Percentiles rank a stretch among this genome's conserved stretches.
Conservation (phyloP, 306 rosid species). For the Fragaria nilgerrensis region DNA sequence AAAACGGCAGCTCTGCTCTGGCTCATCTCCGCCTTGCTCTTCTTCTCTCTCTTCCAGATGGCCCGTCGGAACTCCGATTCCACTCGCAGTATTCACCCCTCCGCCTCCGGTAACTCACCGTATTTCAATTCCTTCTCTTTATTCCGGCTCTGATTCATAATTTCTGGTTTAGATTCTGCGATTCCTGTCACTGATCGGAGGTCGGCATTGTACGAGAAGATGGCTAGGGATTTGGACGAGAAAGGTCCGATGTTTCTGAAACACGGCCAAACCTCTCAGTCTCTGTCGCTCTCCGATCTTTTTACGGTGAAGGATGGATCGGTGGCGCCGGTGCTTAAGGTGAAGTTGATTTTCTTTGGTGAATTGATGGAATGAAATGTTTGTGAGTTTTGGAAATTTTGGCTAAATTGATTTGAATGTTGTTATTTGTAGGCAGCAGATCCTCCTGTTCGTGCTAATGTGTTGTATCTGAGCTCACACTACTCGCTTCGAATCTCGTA, state of each 20-base stretch:
- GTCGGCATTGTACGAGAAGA: constrained; percentile 65
- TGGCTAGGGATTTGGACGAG: constrained; percentile 77
- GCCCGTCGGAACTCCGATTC: constrained; percentile 43
- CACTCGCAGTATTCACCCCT: background rate
- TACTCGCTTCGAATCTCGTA: constrained; percentile 76
- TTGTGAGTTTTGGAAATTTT: background rate
- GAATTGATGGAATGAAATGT: background rate
- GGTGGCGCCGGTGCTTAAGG: constrained; percentile 79
- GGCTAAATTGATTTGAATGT: background rate
- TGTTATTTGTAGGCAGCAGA: constrained; percentile 60
- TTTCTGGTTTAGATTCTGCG: constrained; percentile 38
- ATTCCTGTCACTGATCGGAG: constrained; percentile 46
- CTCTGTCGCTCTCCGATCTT: constrained; percentile 81
- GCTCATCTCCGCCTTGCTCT: constrained; percentile 52
- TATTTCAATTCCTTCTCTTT: background rate
- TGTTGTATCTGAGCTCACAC: constrained; percentile 63
- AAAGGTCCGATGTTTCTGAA: constrained; percentile 77
- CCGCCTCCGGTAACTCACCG: constrained; percentile 13
- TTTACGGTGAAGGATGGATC: constrained; percentile 70
- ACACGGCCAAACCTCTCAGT: constrained; percentile 87
- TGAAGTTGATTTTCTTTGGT: background rate
- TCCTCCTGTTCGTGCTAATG: constrained; percentile 95
- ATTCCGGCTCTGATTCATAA: background rate
- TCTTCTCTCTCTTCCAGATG: constrained; percentile 64
- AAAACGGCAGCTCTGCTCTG: constrained; percentile 57